Evolutionary conservation across 1,284 basidiomycete genomes (phyloP).

Genomic region (Paramarasmius palmivorus): DNA sequence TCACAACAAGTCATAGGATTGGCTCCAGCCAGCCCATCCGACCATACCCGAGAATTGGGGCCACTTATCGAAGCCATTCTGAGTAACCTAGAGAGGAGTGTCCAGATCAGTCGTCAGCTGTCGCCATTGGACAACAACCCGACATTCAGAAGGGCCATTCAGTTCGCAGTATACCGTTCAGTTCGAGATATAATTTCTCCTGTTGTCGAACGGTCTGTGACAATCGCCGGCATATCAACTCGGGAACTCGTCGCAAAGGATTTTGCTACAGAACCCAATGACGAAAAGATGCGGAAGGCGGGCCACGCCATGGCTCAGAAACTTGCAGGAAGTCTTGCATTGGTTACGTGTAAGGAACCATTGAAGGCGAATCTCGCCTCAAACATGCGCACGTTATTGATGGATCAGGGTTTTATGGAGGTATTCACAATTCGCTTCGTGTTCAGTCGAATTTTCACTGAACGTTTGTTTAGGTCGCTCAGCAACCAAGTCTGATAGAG

Average conservation of each 20-base stretch:
- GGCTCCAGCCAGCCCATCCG: constrained; percentile 53
- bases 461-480: constrained; percentile 48
- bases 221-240: constrained; percentile 97
- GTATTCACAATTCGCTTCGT: constrained; percentile 34
- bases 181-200: constrained; percentile 98
- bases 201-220: constrained; percentile 98
- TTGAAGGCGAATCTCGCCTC: constrained; percentile 91
- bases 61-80: constrained; percentile 82
- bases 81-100: constrained; percentile 67
- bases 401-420: constrained; percentile 88
- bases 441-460: constrained; percentile 2
- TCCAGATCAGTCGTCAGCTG: constrained; percentile 79
- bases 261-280: constrained; percentile 93
- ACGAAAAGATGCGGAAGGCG: constrained; percentile 88
- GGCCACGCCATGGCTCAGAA: constrained; percentile 98
- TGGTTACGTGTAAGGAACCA: constrained; percentile 99
- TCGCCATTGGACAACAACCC: constrained; percentile 77
- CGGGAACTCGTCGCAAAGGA: constrained; percentile 96
- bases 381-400: constrained; percentile 81
- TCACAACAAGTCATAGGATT: constrained; percentile 64
- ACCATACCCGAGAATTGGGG: constrained; percentile 63
- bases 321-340: constrained; percentile 92
- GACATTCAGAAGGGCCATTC: constrained; percentile 89
- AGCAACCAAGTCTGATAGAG: constrained; percentile 68
- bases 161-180: constrained; percentile 90